Evolutionary conservation across 257 asterid genomes (phyloP).

Genomic region (Przewalskia tangutica): DNA sequence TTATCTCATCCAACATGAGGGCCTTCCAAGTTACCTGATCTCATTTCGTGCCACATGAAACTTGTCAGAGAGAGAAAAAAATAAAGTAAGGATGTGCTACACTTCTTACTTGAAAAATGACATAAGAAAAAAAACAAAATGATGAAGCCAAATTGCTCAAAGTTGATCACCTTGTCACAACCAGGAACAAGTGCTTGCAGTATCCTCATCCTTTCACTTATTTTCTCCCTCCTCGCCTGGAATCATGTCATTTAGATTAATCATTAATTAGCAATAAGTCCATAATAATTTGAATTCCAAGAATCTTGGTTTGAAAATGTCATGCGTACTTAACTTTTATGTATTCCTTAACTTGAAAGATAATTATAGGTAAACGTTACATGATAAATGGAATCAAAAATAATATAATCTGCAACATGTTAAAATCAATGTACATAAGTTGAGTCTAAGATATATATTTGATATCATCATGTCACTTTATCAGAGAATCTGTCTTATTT

Average conservation of each 20-base stretch:
- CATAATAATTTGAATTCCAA: not conserved
- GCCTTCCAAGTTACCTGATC: conserved; percentile 84
- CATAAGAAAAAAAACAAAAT: not conserved
- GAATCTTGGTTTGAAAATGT: not conserved
- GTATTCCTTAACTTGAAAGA: too few species aligned
- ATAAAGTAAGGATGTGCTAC: too few species aligned
- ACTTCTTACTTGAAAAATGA: too few species aligned
- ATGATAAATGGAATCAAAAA: too few species aligned
- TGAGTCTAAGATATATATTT: not conserved
- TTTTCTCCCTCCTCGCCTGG: conserved; percentile 74
- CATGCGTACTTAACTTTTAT: not conserved
- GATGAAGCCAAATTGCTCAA: conserved; percentile 7
- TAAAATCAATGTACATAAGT: not conserved
- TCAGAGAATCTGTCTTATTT: too few species aligned
- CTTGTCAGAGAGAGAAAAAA: conserved; percentile 1
- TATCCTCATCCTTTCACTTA: conserved; percentile 76
- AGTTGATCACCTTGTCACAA: conserved; percentile 57
- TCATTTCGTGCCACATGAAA: conserved; percentile 27
- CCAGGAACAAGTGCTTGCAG: conserved; percentile 78
- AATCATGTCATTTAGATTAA: not conserved
- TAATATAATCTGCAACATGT: too few species aligned
- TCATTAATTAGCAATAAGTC: not conserved
- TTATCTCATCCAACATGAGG: conserved; percentile 86
- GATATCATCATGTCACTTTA: too few species aligned
- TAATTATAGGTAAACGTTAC: too few species aligned